Base-by-base conservation (phyloP, 768 basidiomycete genomes). In the Trametes cubensis region DNA sequence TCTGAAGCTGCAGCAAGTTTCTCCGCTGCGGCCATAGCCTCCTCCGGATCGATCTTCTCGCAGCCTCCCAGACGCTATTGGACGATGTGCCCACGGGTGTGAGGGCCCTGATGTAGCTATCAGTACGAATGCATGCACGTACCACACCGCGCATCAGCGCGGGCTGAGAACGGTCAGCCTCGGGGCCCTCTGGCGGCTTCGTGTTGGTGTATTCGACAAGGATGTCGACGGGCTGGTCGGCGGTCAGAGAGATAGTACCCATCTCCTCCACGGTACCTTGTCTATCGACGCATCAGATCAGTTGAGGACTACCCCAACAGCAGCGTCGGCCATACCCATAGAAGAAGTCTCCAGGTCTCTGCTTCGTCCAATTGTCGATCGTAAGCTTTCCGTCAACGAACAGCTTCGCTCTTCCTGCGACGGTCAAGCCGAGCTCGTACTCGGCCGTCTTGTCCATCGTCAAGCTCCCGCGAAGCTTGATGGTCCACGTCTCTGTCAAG, bases 341-440 rank as follows among this genome's bases (percentile, higher is more conserved):
- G 73, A 87, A 88, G 75, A 87, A 85, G 63, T 88, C 87, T 0
- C 88, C 86, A 0, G 82, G 83, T 2, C 79, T 79, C 72, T 89
- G 87, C 65, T 83, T 82, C 10, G 84, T 86, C 82, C 87, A 88
- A 68, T 90, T 89, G 69, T 90, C 88, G 49, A 90, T 83, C 18
- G 81, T 76, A 55, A 88, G 70, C 66, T 83, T 70, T 11, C 80
- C 84, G 49, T 88, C 69, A 26, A 91, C 72, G 75, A 79, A 90
- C 2, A 92, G 74, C 72, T 87, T 87, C 6, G 85, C 85, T 25
- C 85, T 80, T 7, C 86, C 86, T 28, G 85, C 81, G 11, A 87
- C 85, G 18, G 85, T 85, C 59, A 87, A 69, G 3, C 86, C 85
- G n/a, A 87, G 72, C 71, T 87, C 85, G 66, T 82, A 87, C 5